Percentiles rank a stretch among this genome's conserved stretches.
Conservation (phyloP, 805 yeast species). For the Suhomyces prunicola region DNA sequence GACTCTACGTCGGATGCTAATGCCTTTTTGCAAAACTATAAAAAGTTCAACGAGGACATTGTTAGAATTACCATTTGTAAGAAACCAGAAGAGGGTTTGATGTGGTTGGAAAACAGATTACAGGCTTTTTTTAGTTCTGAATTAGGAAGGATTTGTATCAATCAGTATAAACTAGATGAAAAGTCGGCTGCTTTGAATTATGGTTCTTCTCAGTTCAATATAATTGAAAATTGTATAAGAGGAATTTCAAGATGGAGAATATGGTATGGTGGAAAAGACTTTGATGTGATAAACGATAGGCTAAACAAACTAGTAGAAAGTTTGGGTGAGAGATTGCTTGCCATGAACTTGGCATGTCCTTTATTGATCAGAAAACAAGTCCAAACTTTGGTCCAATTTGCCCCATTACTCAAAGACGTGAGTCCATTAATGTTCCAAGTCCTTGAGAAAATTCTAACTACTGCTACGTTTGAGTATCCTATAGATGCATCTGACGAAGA, state of each 20-base stretch:
- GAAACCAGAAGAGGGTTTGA: constrained; percentile 74
- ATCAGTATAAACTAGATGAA: constrained; percentile 51
- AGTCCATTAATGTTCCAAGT: constrained; percentile 75
- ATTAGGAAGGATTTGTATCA: constrained; percentile 63
- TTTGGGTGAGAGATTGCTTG: constrained; percentile 70
- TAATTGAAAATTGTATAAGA: constrained; percentile 84
- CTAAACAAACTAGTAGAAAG: constrained; percentile 58
- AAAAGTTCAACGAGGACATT: constrained; percentile 84
- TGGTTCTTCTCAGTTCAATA: constrained; percentile 78
- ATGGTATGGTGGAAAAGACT: constrained; percentile 69
- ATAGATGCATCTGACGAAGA: constrained; percentile 64
- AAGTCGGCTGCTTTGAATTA: constrained; percentile 64
- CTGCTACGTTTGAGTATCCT: constrained; percentile 82
- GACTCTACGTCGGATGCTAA: constrained; percentile 79
- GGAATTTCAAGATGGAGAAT: constrained; percentile 95
- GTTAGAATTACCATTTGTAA: constrained; percentile 85
- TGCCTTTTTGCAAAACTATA: constrained; percentile 74
- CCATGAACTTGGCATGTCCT: constrained; percentile 76
- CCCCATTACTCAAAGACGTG: constrained; percentile 80
- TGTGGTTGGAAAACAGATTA: constrained; percentile 75
- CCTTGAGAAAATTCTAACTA: constrained; percentile 77
- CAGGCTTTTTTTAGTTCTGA: constrained; percentile 69
- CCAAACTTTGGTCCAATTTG: constrained; percentile 90
- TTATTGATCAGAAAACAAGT: constrained; percentile 77
- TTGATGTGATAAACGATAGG: constrained; percentile 50